phyloP scores from a whole-genome alignment of 1,284 basidiomycete species.

The Puccinia hordei region DNA sequence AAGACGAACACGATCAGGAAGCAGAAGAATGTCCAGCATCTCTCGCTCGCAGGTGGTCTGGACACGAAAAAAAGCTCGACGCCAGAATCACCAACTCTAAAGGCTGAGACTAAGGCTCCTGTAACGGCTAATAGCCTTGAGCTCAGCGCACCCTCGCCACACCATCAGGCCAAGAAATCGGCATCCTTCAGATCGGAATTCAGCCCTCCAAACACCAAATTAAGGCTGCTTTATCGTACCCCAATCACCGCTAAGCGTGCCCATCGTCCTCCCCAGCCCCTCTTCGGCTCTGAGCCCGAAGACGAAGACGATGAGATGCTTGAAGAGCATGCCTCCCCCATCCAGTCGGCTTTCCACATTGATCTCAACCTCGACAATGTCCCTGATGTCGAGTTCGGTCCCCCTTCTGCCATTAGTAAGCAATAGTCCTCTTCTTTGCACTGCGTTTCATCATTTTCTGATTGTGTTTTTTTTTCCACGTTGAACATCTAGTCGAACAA shows the following conservation, averaged over 20 bases:
- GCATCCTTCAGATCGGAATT: too few relatives aligned
- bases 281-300: not conserved
- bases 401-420: not conserved
- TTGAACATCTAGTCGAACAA: not conserved
- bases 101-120: too few relatives aligned
- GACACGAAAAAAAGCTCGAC: too few relatives aligned
- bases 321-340: not conserved
- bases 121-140: too few relatives aligned
- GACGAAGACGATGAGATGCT: not conserved
- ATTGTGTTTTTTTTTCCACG: not conserved
- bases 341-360: not conserved
- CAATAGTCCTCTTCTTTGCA: not conserved
- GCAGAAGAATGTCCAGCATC: not conserved
- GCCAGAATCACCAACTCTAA: too few relatives aligned
- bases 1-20: conserved; percentile 14
- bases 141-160: too few relatives aligned
- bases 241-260: conserved; percentile 13
- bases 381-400: conserved; percentile 11
- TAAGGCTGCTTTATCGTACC: not conserved
- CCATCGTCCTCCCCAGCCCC: not conserved
- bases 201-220: not conserved
- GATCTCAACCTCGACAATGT: not conserved
- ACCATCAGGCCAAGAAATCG: too few relatives aligned
- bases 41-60: too few relatives aligned
- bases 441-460: not conserved